These are phyloP conservation scores for Moelleriella libera DNA, from an alignment of 2,329 filamentous ascomycete species.

Conservation along the genomic window DNA sequence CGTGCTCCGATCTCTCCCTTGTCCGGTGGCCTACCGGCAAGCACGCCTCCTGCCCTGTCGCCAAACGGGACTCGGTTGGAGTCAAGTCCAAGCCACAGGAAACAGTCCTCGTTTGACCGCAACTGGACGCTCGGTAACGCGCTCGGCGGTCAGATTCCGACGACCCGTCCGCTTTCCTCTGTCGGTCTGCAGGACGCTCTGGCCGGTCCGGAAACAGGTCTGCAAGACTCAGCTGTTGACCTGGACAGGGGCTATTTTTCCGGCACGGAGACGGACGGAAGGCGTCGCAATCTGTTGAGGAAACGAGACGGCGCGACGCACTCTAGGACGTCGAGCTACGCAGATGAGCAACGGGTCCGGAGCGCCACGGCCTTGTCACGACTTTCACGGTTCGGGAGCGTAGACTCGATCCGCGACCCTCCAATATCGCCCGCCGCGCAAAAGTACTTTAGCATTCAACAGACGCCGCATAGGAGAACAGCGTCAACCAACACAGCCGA, in stretches of 20 bases:
- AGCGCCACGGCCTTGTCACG: constrained; percentile 52
- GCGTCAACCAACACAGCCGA: constrained; percentile 46
- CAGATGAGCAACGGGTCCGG: constrained; percentile 57
- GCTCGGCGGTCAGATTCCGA: constrained; percentile 19
- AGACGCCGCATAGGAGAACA: constrained; percentile 39
- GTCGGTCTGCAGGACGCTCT: constrained; percentile 32
- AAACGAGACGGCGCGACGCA: constrained; percentile 55
- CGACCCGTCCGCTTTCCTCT: constrained; percentile 35
- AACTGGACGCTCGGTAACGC: constrained; percentile 53
- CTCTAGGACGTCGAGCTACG: constrained; percentile 61
- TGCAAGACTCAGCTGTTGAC: constrained; percentile 41
- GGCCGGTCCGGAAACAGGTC: constrained; percentile 19
- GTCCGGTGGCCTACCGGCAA: constrained; percentile 8
- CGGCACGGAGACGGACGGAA: constrained; percentile 66
- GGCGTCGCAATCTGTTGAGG: constrained; percentile 64
- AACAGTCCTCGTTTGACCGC: constrained; percentile 55
- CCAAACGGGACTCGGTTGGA: constrained; percentile 28
- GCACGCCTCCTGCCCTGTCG: constrained; percentile 23
- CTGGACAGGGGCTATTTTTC: constrained; percentile 89
- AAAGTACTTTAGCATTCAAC: constrained; percentile 49
- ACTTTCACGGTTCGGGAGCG: constrained; percentile 67
- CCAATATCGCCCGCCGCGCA: constrained; percentile 49
- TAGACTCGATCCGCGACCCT: constrained; percentile 56
- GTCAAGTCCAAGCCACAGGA: constrained; percentile 35
- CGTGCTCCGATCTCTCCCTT: constrained; percentile 19